A percentile compares a stretch with the other conserved stretches of the same genome.
Conservation (phyloP, 2,329 filamentous ascomycete species). For the Albophoma yamanashiensis region DNA sequence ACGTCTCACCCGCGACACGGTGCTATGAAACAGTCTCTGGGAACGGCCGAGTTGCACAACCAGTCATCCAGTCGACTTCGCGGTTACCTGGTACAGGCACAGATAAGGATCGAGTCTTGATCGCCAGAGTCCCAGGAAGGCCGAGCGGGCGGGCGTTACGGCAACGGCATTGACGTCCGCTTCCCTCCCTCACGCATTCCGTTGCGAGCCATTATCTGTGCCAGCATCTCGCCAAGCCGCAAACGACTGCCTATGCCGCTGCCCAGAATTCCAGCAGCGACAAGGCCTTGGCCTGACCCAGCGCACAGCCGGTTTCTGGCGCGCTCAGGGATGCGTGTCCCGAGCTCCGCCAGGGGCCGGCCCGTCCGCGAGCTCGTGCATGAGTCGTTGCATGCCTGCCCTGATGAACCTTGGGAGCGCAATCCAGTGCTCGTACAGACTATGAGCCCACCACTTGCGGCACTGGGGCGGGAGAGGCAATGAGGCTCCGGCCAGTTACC, state of each 20-base stretch:
- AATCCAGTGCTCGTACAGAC: not conserved
- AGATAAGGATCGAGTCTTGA: too few relatives aligned
- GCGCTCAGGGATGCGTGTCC: not conserved
- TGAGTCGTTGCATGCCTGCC: not conserved
- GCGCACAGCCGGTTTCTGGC: not conserved
- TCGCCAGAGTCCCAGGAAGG: too few relatives aligned
- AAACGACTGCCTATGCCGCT: too few relatives aligned
- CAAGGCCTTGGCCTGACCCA: not conserved
- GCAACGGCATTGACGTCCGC: not conserved
- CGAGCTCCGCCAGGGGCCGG: not conserved
- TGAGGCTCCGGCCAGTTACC: too few relatives aligned
- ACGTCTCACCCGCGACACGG: not conserved
- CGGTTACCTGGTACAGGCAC: too few relatives aligned
- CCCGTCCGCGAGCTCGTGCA: not conserved
- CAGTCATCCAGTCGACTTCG: not conserved
- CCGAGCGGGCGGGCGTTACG: too few relatives aligned
- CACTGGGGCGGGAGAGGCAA: not conserved
- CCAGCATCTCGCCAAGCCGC: too few relatives aligned
- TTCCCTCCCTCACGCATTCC: not conserved
- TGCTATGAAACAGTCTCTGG: not conserved
- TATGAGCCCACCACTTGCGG: too few relatives aligned
- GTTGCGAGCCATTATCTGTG: not conserved
- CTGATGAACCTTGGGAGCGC: not conserved
- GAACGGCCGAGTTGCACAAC: not conserved
- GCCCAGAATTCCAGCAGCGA: not conserved